Base-by-base conservation (phyloP, 768 basidiomycete genomes). In the Fibroporia radiculosa region DNA sequence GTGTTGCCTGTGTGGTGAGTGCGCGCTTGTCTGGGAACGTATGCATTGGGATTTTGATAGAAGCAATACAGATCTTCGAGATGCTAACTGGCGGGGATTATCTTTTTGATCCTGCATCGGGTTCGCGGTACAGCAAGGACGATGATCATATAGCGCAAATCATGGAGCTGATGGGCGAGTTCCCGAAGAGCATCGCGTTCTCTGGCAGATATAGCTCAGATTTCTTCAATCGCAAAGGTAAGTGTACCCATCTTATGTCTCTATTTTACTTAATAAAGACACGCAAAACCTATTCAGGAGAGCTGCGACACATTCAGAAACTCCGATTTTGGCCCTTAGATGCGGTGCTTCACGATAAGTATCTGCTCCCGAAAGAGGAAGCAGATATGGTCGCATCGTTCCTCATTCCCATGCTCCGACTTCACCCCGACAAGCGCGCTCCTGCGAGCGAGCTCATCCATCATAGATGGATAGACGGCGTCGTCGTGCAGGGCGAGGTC, bases 141-240 rank as follows among this genome's bases (percentile, higher is more conserved):
- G 92, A 93, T 61, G 88, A 92, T 59, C 93, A 99, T 58, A 90
- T 98, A 48, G 95, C 96, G 3, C 96, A 99, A 68, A 90, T 98
- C 52, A 90, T 97, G 63, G 95, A 99, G 66, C 74, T 98, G 10
- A 71, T 97, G 59, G 95, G 93, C 34, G 91, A 96, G 53, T 75
- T 95, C 32, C 91, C 92, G 1, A 81, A 80, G 58, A 70, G 70
- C 38, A 68, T 98, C 32, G 92, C 92, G 2, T 79, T 95, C 56
- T 75, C 80, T 5, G 95, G 95, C 20, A 97, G 93, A 62, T 98
- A 96, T 67, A 85, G 82, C 49, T 77, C 78, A 36, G 93, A 98
- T 60, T 93, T 96, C 59, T 98, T 99, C 70, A 98, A 84, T 53
- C 80, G 93, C n/a, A 85, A 85, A 77, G 93, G 93, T 89, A n/a